Conservation (phyloP, 208 protist genomes). For the Kentomonas sorsogonicus region DNA sequence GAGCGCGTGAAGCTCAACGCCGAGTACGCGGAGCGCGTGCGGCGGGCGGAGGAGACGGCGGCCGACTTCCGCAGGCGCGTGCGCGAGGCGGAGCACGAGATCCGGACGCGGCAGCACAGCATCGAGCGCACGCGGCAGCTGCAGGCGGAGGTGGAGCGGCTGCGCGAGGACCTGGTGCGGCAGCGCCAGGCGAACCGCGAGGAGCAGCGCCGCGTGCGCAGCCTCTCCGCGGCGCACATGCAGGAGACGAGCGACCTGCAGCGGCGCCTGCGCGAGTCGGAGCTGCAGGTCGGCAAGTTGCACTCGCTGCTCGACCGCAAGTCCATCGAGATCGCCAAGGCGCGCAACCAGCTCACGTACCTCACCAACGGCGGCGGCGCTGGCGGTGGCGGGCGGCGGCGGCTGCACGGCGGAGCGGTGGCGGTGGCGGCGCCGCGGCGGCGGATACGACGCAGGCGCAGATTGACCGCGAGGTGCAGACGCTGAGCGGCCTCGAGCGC, state of each 20-base stretch:
- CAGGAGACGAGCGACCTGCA: slow-evolving; percentile 50
- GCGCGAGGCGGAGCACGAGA: slow-evolving; percentile 27
- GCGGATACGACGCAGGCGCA: slow-evolving; percentile 17
- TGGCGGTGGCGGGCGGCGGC: neutral
- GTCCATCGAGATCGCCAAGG: slow-evolving; percentile 32
- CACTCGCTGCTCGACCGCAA: slow-evolving; percentile 27
- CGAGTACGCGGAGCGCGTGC: slow-evolving; percentile 36
- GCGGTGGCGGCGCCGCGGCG: neutral
- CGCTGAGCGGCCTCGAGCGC: slow-evolving; percentile 42
- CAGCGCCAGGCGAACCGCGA: slow-evolving; percentile 29
- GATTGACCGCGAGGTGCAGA: slow-evolving; percentile 43
- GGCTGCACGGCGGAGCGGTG: neutral
- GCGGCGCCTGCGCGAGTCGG: slow-evolving; percentile 31
- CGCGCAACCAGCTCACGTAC: neutral
- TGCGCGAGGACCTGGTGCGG: slow-evolving; percentile 42
- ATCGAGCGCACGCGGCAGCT: slow-evolving; percentile 33
- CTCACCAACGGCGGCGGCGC: neutral
- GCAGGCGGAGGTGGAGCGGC: slow-evolving; percentile 26
- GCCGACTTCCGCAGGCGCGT: slow-evolving; percentile 35
- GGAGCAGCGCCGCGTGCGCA: slow-evolving; percentile 26
- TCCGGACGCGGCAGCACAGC: slow-evolving; percentile 17
- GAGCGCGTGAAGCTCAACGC: slow-evolving; percentile 26
- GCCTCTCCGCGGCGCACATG: slow-evolving; percentile 29
- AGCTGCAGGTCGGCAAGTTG: slow-evolving; percentile 21
- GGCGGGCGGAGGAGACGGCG: slow-evolving; percentile 29